Percentiles rank a stretch among this genome's conserved stretches.
These are phyloP conservation scores for Juglanconis sp. DNA, from an alignment of 2,329 filamentous ascomycete genomes.

Conservation along the genomic window DNA sequence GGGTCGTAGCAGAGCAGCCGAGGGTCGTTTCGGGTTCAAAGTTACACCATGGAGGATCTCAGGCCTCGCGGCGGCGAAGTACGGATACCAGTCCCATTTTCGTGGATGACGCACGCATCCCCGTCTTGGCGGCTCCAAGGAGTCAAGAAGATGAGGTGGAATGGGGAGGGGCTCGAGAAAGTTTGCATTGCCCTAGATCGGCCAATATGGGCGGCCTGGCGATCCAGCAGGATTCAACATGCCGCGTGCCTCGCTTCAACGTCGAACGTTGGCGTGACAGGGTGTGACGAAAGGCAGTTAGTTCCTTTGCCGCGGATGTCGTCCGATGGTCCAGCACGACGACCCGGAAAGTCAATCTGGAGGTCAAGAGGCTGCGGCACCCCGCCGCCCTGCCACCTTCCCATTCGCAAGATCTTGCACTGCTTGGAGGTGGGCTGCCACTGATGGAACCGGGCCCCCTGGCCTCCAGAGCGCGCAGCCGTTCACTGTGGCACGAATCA, in stretches of 20 bases:
- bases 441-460: neutral
- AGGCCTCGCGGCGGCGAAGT: constrained; percentile 3
- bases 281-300: constrained; percentile 4
- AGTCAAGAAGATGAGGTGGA: neutral
- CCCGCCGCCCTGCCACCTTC: constrained; percentile 1
- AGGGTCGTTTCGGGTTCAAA: constrained; percentile 10
- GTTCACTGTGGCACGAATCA: constrained; percentile 13
- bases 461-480: neutral
- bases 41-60: neutral
- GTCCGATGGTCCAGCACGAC: constrained; percentile 10
- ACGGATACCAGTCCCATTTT: neutral
- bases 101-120: constrained; percentile 5
- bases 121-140: neutral
- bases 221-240: constrained; percentile 9
- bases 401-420: neutral
- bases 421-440: neutral
- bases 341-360: neutral
- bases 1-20: constrained; percentile 5
- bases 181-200: constrained; percentile 8
- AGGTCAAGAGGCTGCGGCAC: constrained; percentile 11
- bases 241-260: constrained; percentile 7
- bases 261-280: constrained; percentile 1
- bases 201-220: neutral
- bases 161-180: constrained; percentile 1
- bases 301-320: constrained; percentile 12